Evolutionary conservation across 202 grass and related monocot genomes (phyloP).

Genomic region (Musa balbisiana): DNA sequence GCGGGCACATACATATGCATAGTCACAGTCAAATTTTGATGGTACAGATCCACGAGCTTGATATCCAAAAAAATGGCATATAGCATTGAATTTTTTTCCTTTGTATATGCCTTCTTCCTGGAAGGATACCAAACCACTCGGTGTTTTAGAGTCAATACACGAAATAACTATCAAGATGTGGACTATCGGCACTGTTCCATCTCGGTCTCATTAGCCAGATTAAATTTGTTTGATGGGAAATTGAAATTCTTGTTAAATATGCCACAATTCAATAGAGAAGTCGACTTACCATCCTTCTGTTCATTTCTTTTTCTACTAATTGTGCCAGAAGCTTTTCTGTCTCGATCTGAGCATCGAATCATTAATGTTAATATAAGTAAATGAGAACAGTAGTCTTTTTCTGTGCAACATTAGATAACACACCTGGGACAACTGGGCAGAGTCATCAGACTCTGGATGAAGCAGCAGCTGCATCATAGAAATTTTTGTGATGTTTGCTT

Average conservation of each 20-base stretch:
- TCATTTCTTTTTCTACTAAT: slow-evolving; percentile 85
- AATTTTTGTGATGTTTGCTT: background rate
- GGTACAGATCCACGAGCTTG: slow-evolving; percentile 85
- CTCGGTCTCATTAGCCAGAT: too few species aligned
- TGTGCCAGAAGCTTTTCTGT: slow-evolving; percentile 86
- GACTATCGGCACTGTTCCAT: too few species aligned
- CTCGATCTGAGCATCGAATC: slow-evolving; percentile 56
- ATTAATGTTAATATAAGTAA: slow-evolving; percentile 19
- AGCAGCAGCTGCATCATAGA: slow-evolving; percentile 54
- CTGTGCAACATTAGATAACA: background rate
- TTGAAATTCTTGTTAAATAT: background rate
- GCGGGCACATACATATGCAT: slow-evolving; percentile 62
- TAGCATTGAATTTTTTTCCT: slow-evolving; percentile 85
- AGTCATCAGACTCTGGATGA: slow-evolving; percentile 82
- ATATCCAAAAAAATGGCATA: slow-evolving; percentile 94
- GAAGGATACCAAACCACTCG: slow-evolving; percentile 16
- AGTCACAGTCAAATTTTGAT: slow-evolving; percentile 93
- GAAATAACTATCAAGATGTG: background rate
- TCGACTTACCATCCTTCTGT: slow-evolving; percentile 49
- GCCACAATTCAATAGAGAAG: background rate
- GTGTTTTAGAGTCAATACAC: background rate
- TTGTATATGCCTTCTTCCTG: slow-evolving; percentile 78
- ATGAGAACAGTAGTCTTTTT: slow-evolving; percentile 3
- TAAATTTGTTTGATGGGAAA: background rate
- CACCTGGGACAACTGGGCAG: slow-evolving; percentile 90